Base-by-base conservation (phyloP, 1,139 yeast species). In the Sugiyamaella sp. region DNA sequence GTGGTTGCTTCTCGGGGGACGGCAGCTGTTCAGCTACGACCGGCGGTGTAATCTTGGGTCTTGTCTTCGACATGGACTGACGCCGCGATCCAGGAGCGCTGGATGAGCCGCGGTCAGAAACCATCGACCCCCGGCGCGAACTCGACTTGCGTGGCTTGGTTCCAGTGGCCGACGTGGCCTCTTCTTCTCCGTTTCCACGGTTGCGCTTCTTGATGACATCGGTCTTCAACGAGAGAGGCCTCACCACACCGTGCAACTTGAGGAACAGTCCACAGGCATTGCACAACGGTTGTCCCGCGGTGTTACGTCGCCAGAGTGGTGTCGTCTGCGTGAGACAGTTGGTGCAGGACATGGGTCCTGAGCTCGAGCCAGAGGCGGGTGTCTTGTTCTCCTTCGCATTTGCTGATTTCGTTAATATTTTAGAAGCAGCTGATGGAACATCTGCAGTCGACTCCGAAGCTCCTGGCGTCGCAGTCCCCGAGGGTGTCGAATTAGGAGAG, bases 191-290 rank as follows among this genome's bases (percentile, higher is more conserved):
- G 19, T 37, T 37, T 1, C 55, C 57, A 24, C 77, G 65, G 56
- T 73, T 73, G 63, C 98, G 79, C 66, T 90, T 88, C 73, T 91
- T 89, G 63, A 91, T 91, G 10, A 93, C 91, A 71, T 91, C 97
- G 0, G 97, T 89, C 68, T 91, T 91, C 65, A 91, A 76, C 24
- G 95, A 85, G 55, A 93, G 78, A 1, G 98, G 98, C 57, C 98
- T 78, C 42, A 93, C 95, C 37, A 93, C 90, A 20, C 98, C 99
- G 67, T 91, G 98, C 42, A 91, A 77, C 71, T 91, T 91, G 63
- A 88, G 76, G 65, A 93, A 91, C 57, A 91, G 75, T 0, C 98
- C 98, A 73, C 98, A 91, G 0, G 98, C 98, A 70, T 91, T 93
- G 68, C 98, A 91, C 57, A 91, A 75, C 1, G 96, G 96, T 64